These are phyloP conservation scores for Colletotrichum tabaci DNA, from an alignment of 2,329 filamentous ascomycete genomes.

Conservation along the genomic window DNA sequence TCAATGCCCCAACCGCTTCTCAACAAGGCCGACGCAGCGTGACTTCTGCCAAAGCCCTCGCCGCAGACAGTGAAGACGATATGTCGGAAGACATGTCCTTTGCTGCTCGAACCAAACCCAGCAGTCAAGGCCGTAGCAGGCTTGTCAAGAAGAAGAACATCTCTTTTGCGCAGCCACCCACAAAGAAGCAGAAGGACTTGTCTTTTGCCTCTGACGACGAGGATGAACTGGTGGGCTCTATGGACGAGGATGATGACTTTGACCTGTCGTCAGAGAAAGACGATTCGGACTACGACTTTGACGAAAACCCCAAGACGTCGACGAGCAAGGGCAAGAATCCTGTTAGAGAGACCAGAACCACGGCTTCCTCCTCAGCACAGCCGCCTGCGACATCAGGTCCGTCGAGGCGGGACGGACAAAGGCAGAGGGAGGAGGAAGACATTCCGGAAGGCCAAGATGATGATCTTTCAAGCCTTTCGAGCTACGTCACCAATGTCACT, in stretches of 20 bases:
- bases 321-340: constrained; percentile 11
- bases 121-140: constrained; percentile 43
- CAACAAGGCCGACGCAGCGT: constrained; percentile 7
- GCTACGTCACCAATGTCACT: not conserved
- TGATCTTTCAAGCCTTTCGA: constrained; percentile 21
- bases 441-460: constrained; percentile 21
- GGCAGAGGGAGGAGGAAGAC: too few species aligned
- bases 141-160: constrained; percentile 53
- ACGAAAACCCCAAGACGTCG: constrained; percentile 10
- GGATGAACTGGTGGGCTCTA: constrained; percentile 41
- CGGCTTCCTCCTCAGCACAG: constrained; percentile 1
- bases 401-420: too few species aligned
- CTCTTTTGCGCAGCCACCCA: constrained; percentile 43
- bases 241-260: constrained; percentile 45
- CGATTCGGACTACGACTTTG: constrained; percentile 8
- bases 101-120: constrained; percentile 38
- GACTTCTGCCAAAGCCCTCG: not conserved
- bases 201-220: constrained; percentile 34
- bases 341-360: constrained; percentile 11
- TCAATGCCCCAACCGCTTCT: not conserved
- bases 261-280: constrained; percentile 6
- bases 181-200: constrained; percentile 37
- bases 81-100: constrained; percentile 23
- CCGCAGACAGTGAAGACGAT: constrained; percentile 27
- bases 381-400: not conserved